Evolutionary conservation across 148 eudicot genomes (phyloP), one percentile per base, ranked within the genome.

Genomic region (Amaranthus hypochondriacus): DNA sequence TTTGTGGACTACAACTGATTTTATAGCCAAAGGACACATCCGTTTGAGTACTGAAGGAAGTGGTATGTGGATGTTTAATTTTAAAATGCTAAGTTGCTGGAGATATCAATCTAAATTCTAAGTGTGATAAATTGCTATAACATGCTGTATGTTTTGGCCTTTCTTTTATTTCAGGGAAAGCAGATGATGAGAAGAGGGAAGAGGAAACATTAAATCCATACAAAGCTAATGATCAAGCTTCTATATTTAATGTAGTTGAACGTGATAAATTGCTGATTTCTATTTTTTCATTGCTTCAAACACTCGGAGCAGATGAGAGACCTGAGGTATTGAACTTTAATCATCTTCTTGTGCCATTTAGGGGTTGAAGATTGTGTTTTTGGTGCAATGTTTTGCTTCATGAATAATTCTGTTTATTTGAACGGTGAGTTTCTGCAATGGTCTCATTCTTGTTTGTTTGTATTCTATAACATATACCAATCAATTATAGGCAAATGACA

Each of bases 1-100:
- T 68, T 75, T 95, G 60, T 95, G 98, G 98, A 92, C 97, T 54
- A 87, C 97, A 39, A 90, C 98, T 74, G 98, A 95, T 85, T 92
- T 95, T 76, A 87, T 95, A 78, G 96, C 85, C 5, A 95, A 92
- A 85, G 98, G 93, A 46, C 85, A 85, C 75, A 66, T 73, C 15
- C 69, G 56, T 60, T 76, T 83, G 71, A 66, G 74, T 58, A 66
- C 64, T 70, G 90, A 84, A 65, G 87, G 76, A 72, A 82, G 68
- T 57, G 83, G 85, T 80, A 72, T 62, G 74, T 48, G 39, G 47
- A 58, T 21, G 39, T 64, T 76, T 11, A 5, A 48, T 71, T 18
- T 65, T 46, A 71, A 4, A 57, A 7, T 48, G 12, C 43, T 18
- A 62, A 56, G 43, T 47, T 56, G 5, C 4, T 47, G 55, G 43